These are phyloP conservation scores for Stipa capillata DNA, from an alignment of 176 grass and related monocot genomes.

Conservation along the genomic window DNA sequence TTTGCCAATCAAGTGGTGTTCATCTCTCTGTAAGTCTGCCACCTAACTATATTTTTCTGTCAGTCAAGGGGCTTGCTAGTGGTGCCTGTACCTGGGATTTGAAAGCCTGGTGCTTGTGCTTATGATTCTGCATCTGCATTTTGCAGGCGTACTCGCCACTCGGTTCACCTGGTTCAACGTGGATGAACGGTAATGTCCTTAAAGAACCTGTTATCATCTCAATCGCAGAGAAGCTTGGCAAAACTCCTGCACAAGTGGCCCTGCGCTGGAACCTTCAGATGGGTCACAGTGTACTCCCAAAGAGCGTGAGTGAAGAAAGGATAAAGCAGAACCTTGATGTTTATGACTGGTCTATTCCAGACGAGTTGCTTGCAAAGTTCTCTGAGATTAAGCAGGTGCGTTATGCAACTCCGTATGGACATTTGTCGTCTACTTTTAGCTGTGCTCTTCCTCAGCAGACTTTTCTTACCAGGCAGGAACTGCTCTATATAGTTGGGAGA, in stretches of 20 bases:
- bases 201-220: conserved; percentile 28
- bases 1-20: conserved; percentile 53
- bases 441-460: background rate
- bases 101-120: background rate
- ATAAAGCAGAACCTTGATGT: conserved; percentile 60
- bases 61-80: background rate
- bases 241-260: conserved; percentile 61
- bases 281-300: conserved; percentile 71
- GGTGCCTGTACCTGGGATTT: background rate
- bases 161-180: conserved; percentile 42
- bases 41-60: background rate
- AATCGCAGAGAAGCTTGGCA: conserved; percentile 47
- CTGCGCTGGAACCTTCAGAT: conserved; percentile 60
- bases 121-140: background rate
- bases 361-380: conserved; percentile 41
- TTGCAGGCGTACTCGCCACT: conserved; percentile 64
- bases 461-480: background rate
- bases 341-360: conserved; percentile 66
- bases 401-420: background rate
- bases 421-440: background rate
- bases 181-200: conserved; percentile 28
- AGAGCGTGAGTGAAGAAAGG: conserved; percentile 51
- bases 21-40: conserved; percentile 57
- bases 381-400: conserved; percentile 64
- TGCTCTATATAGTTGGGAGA: background rate